Base-by-base conservation (phyloP, 352 stramenopile species). In the Phytopythium boreale region DNA sequence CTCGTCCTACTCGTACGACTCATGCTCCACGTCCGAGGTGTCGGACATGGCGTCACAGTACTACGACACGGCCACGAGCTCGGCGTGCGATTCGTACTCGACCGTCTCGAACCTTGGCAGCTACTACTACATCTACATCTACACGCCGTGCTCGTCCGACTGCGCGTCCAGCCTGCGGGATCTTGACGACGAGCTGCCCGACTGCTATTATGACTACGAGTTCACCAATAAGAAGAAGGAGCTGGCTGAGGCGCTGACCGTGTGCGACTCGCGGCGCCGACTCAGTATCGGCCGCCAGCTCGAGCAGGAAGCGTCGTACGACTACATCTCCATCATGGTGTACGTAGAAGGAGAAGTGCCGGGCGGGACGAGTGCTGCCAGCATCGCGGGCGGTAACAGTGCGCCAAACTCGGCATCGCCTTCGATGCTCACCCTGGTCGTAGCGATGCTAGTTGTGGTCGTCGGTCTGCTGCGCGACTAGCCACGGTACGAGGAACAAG, bases 141-240 rank as follows among this genome's bases (percentile, higher is more conserved):
- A 68, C 20, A 51, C 74, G 31, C 51, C 47, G 39, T 82, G 74
- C 52, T 43, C 58, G 58, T 72, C 74, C 11, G 52, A n/a, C 7
- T 82, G 74, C 31, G 71, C 59, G 2, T 22, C 56, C 11, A 24
- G 27, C 31, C 43, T 82, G 22, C 57, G 44, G 14, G 19, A 43
- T 8, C 59, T 82, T 17, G 66, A 59, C 2, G 27, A 66, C 2
- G 46, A 49, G 2, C 62, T 82, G 3, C 71, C 71, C 11, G 56
- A 82, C 43, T 82, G 74, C 57, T 72, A 68, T 29, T 79, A 77
- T 47, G 62, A 68, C 22, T 72, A 71, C 57, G 66, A 79, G 27
- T 51, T 22, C 15, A 50, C 60, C 14, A 79, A 79, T 64, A 82
- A 79, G 46, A 79, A 82, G 67, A 19, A 69, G 24, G 34, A 59